phyloP scores from a whole-genome alignment of 2,329 filamentous ascomycete genomes.

The Xylariaceae sp. region DNA sequence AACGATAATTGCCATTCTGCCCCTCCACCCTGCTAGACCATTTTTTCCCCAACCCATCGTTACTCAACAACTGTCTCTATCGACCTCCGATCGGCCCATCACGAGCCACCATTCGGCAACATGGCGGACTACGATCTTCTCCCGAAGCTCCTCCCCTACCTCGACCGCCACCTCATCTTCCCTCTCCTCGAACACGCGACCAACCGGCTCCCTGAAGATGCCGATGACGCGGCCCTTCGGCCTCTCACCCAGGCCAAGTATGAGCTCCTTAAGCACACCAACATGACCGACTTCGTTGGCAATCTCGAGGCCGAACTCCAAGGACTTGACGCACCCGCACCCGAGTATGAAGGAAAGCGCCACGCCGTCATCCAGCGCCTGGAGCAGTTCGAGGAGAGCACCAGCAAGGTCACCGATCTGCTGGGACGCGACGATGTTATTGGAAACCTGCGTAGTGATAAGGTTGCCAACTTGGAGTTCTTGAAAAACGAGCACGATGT shows the following conservation, averaged over 20 bases:
- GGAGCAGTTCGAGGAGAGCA: conserved; percentile 80
- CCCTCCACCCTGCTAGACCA: conserved; percentile 16
- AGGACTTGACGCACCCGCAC: conserved; percentile 68
- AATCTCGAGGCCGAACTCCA: conserved; percentile 87
- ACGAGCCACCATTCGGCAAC: conserved; percentile 36
- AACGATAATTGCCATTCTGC: conserved; percentile 16
- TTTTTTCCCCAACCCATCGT: conserved; percentile 11
- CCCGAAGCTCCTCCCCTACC: conserved; percentile 81
- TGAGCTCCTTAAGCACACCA: conserved; percentile 90
- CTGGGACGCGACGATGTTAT: conserved; percentile 86
- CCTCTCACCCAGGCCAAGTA: conserved; percentile 85
- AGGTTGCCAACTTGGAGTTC: conserved; percentile 97
- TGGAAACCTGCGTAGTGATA: conserved; percentile 86
- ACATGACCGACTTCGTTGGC: conserved; percentile 98
- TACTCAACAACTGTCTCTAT: conserved; percentile 1
- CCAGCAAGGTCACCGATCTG: conserved; percentile 80
- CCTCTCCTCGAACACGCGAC: conserved; percentile 89
- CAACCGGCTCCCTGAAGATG: conserved; percentile 72
- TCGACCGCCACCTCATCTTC: conserved; percentile 95
- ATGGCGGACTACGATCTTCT: conserved; percentile 73
- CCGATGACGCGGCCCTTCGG: conserved; percentile 51
- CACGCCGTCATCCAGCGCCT: conserved; percentile 81
- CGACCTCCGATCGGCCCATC: conserved; percentile 1
- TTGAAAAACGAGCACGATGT: conserved; percentile 93
- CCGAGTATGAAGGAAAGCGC: conserved; percentile 83